A percentile compares a stretch with the other conserved stretches of the same genome.
phyloP scores from a whole-genome alignment of 805 yeast species.

The Candida qinlingensis region DNA sequence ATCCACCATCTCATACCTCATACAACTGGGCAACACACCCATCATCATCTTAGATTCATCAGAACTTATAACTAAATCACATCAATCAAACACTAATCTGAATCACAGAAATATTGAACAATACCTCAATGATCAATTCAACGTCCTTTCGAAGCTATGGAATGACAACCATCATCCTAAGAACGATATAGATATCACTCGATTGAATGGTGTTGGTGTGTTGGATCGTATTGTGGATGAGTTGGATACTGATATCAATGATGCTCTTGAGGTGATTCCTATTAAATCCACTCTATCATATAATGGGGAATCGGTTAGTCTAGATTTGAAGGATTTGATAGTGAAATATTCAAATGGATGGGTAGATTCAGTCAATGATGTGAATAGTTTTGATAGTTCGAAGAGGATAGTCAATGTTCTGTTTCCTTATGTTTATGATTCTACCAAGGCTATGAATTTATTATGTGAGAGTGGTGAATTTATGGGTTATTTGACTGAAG shows the following conservation, averaged over 20 bases:
- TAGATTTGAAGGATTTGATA: too few species aligned
- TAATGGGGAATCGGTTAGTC: not conserved
- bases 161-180: not conserved
- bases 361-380: too few species aligned
- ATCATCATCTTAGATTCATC: conserved; percentile 19
- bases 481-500: conserved; percentile 32
- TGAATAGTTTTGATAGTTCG: too few species aligned
- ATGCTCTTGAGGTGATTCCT: not conserved
- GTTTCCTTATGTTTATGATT: conserved; percentile 65
- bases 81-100: not conserved
- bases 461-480: conserved; percentile 37
- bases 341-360: too few species aligned
- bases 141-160: not conserved
- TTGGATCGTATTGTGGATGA: too few species aligned
- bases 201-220: too few species aligned
- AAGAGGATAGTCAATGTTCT: conserved; percentile 25
- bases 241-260: too few species aligned
- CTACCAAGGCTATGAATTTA: conserved; percentile 36
- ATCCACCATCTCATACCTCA: conserved; percentile 19
- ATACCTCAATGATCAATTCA: not conserved
- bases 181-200: not conserved
- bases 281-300: conserved; percentile 8
- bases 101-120: not conserved
- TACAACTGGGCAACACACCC: conserved; percentile 20
- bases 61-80: not conserved